Percentiles rank a stretch among this genome's conserved stretches.
phyloP scores from a whole-genome alignment of 257 asterid genomes.

The Solanum dulcamara region DNA sequence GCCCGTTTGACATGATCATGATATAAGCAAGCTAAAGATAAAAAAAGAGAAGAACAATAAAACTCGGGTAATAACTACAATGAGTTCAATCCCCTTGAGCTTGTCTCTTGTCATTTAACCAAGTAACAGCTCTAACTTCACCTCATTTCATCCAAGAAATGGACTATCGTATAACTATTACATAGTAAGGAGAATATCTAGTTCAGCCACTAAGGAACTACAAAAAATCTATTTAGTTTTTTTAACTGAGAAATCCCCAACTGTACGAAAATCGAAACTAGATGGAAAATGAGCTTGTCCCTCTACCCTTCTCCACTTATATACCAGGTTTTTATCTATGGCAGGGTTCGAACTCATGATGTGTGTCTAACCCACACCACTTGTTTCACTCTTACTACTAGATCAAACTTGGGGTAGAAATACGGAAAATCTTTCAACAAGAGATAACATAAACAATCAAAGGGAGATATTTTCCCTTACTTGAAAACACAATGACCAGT shows the following conservation, averaged over 20 bases:
- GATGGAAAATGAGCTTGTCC: not conserved
- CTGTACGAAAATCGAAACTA: not conserved
- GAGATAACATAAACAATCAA: not conserved
- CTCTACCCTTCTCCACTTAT: not conserved
- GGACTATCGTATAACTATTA: not conserved
- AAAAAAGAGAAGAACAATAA: not conserved
- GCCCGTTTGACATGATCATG: not conserved
- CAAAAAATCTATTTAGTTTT: not conserved
- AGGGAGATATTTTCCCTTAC: not conserved
- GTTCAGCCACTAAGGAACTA: not conserved
- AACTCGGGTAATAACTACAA: not conserved
- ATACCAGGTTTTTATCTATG: not conserved
- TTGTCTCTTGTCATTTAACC: not conserved
- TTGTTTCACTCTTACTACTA: not conserved
- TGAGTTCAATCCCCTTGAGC: not conserved
- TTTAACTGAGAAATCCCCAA: not conserved
- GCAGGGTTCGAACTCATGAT: not conserved
- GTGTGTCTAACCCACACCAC: not conserved
- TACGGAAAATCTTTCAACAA: not conserved
- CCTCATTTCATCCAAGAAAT: not conserved
- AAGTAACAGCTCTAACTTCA: not conserved
- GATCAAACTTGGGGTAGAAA: not conserved
- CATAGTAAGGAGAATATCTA: not conserved
- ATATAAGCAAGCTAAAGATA: not conserved
- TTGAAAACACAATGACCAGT: not conserved